Conservation (phyloP, 1,139 yeast species). For the Suhomyces coccinellae region DNA sequence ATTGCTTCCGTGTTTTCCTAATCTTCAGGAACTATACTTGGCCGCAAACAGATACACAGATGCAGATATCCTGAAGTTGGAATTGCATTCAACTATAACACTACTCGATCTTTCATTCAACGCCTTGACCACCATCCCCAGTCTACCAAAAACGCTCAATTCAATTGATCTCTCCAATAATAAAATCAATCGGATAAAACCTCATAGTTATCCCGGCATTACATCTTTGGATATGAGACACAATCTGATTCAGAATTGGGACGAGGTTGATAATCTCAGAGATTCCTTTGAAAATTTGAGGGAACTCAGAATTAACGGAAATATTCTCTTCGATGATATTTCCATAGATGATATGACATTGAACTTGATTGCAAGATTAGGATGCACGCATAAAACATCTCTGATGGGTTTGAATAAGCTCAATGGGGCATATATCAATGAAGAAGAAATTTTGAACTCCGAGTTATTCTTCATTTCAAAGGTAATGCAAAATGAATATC, state of each 20-base stretch:
- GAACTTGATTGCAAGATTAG: constrained; percentile 52
- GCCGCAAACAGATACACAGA: constrained; percentile 47
- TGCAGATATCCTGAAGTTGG: constrained; percentile 17
- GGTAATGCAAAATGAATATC: constrained; percentile 35
- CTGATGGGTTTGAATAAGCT: constrained; percentile 34
- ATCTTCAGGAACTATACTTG: constrained; percentile 41
- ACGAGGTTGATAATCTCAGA: constrained; percentile 42
- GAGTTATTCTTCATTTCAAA: constrained; percentile 66
- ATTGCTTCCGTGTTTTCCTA: constrained; percentile 43
- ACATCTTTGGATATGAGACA: constrained; percentile 46
- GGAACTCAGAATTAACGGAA: constrained; percentile 50
- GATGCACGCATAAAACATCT: constrained; percentile 18
- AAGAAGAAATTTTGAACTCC: constrained; percentile 56
- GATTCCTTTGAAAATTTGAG: constrained; percentile 37
- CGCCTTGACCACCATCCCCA: constrained; percentile 35
- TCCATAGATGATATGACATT: constrained; percentile 38
- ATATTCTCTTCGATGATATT: constrained; percentile 47
- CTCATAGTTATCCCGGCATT: constrained; percentile 2
- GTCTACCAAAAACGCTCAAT: constrained; percentile 6
- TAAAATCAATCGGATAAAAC: constrained; percentile 13
- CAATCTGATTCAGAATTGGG: constrained; percentile 51
- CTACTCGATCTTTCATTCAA: constrained; percentile 50
- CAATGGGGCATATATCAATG: constrained; percentile 55
- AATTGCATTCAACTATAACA: constrained; percentile 19
- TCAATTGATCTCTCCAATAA: constrained; percentile 31